Evolutionary conservation across 2,329 filamentous ascomycete species (phyloP), one percentile per base, ranked within the genome.

Genomic region (Paramyrothecium sp.): DNA sequence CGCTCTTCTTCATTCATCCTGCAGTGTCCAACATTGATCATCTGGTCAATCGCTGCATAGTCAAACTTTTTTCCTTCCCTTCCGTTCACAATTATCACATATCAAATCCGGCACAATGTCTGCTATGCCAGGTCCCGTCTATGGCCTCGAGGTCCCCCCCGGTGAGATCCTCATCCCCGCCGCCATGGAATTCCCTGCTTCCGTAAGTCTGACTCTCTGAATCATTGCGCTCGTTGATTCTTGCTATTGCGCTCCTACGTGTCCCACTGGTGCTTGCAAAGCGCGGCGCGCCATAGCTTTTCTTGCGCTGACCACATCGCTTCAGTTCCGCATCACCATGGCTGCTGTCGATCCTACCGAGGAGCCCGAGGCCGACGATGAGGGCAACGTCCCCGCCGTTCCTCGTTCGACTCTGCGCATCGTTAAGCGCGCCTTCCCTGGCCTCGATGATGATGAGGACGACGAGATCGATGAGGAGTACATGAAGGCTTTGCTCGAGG

Each of bases 291-390:
- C 41, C n/a, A 48, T 49, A 17, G 52, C 34, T 41, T 54, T 51
- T 33, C 8, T 11, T 55, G 21, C 51, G 41, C 34, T 22, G 23
- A 26, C n/a, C 30, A 48, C 54, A 52, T 19, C 52, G 34, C 55
- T 46, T 26, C 69, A 97, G 93, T 96, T 97, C 80, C 92, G 92
- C 74, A 92, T 99, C 71, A 98, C 93, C 69, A 99, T 99, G 95
- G 95, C 96, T 69, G 95, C 95, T 64, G 89, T 99, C 73, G 94
- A 99, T 73, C 95, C 95, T 58, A 92, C 86, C 69, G 90, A 90
- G 67, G 82, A 86, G 66, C 83, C 88, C 38, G 84, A 91, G 73
- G 81, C 81, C 58, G 87, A 88, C 65, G 81, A 82, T 57, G 82
- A 84, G 54, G 83, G 81, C 67, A 86, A 88, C 69, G 75, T 84